phyloP scores from a whole-genome alignment of 768 basidiomycete species.

The Hemileccinum rubropunctum region DNA sequence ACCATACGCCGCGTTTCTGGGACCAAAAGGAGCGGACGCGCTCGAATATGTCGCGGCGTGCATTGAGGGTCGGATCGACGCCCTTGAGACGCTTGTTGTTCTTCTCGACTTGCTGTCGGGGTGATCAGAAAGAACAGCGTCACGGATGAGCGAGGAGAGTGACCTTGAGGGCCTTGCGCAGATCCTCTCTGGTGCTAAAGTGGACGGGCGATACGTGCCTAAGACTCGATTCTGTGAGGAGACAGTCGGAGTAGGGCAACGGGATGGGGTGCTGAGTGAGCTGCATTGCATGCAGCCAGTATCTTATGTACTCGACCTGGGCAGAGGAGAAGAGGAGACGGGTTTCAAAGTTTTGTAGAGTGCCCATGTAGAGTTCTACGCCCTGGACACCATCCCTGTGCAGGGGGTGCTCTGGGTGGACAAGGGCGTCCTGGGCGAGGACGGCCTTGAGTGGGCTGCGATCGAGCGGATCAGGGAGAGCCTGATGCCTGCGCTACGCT shows the following conservation, averaged over 20 bases:
- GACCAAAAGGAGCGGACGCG: slow-evolving; percentile 62
- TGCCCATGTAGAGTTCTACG: slow-evolving; percentile 73
- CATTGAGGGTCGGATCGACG: slow-evolving; percentile 49
- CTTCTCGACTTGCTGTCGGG: slow-evolving; percentile 66
- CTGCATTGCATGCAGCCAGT: slow-evolving; percentile 76
- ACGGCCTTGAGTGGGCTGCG: slow-evolving; percentile 63
- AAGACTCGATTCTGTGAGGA: slow-evolving; percentile 59
- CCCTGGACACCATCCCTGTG: slow-evolving; percentile 62
- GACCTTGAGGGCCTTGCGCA: slow-evolving; percentile 64
- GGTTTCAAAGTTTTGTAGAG: slow-evolving; percentile 66
- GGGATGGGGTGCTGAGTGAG: slow-evolving; percentile 64
- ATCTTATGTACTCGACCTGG: slow-evolving; percentile 82
- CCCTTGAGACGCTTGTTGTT: slow-evolving; percentile 77
- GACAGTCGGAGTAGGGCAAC: slow-evolving; percentile 75
- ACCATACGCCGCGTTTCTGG: slow-evolving; percentile 66
- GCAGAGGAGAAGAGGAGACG: slow-evolving; percentile 81
- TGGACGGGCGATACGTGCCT: slow-evolving; percentile 55
- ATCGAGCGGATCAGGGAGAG: slow-evolving; percentile 58
- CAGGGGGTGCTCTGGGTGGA: slow-evolving; percentile 71
- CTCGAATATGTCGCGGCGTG: slow-evolving; percentile 66
- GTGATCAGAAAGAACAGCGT: background rate
- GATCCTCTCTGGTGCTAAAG: slow-evolving; percentile 50
- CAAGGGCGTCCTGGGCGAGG: slow-evolving; percentile 68
- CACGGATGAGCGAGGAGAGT: background rate
- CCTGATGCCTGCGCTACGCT: slow-evolving; percentile 45